phyloP scores from a whole-genome alignment of 2,329 filamentous ascomycete species.

The Byssoonygena ceratinophila region DNA sequence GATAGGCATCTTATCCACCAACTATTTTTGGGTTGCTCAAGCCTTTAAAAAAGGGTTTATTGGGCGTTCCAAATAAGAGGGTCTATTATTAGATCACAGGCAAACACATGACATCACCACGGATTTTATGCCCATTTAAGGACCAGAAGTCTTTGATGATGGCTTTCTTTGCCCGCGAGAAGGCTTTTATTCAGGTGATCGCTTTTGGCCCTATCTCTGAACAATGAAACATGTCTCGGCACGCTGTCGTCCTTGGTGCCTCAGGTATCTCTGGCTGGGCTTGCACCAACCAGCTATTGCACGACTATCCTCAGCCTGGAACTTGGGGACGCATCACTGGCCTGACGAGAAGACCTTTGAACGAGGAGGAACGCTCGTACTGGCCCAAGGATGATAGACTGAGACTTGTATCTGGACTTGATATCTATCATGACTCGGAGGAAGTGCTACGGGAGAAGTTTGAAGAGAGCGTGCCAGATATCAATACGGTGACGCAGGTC shows the following conservation, averaged over 20 bases:
- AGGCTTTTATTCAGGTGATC: no score
- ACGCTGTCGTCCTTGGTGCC: slow-evolving; percentile 35
- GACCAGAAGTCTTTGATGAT: not conserved
- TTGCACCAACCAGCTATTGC: slow-evolving; percentile 31
- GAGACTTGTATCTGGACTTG: slow-evolving; percentile 33
- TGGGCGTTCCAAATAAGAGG: no score
- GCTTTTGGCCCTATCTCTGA: not conserved
- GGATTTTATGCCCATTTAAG: not conserved
- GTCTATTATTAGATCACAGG: no score
- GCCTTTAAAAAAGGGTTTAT: no score
- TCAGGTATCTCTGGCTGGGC: slow-evolving; percentile 38
- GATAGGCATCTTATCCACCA: no score
- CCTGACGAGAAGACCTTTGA: slow-evolving; percentile 33
- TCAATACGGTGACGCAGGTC: slow-evolving; percentile 20
- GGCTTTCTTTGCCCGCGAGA: not conserved
- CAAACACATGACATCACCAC: not conserved
- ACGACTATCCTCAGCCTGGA: slow-evolving; percentile 29
- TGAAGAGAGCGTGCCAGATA: slow-evolving; percentile 8
- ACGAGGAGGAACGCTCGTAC: slow-evolving; percentile 22
- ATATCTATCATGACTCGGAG: slow-evolving; percentile 24
- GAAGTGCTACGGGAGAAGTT: slow-evolving; percentile 16
- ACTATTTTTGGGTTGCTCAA: no score
- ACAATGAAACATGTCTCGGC: not conserved
- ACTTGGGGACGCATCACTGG: slow-evolving; percentile 32
- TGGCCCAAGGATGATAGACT: slow-evolving; percentile 28